Evolutionary conservation across 495 filamentous ascomycete species (phyloP).

Genomic region (Aspergillus campestris): DNA sequence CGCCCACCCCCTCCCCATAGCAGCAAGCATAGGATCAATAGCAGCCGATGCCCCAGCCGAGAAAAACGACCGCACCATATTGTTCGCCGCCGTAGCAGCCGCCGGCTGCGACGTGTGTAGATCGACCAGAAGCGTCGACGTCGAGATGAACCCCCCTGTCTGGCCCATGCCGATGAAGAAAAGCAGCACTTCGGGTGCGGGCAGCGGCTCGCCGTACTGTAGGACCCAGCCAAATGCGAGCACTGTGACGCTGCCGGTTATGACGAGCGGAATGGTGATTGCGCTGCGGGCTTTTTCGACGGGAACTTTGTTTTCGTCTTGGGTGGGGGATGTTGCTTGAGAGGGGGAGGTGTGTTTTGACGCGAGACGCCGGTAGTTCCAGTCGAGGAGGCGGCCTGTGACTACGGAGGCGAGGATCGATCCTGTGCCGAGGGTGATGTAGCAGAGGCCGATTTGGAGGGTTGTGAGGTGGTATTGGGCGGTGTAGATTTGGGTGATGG

Average conservation of each 20-base stretch:
- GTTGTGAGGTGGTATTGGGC: slow-evolving; percentile 16
- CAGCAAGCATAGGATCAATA: slow-evolving; percentile 51
- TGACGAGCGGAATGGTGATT: slow-evolving; percentile 9
- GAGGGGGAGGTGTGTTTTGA: background rate
- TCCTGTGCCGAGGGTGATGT: slow-evolving; percentile 31
- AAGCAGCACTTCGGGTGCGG: slow-evolving; percentile 42
- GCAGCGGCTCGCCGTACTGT: slow-evolving; percentile 31
- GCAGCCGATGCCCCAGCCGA: slow-evolving; percentile 50
- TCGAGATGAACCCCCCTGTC: slow-evolving; percentile 41
- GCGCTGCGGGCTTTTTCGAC: slow-evolving; percentile 12
- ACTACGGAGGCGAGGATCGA: slow-evolving; percentile 19
- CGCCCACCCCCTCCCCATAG: slow-evolving; percentile 45
- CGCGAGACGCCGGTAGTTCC: slow-evolving; percentile 34
- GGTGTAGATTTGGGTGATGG: slow-evolving; percentile 17
- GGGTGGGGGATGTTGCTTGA: background rate
- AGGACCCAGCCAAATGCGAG: slow-evolving; percentile 15
- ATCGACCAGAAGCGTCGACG: slow-evolving; percentile 45
- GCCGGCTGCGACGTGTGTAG: slow-evolving; percentile 46
- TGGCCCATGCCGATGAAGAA: slow-evolving; percentile 45
- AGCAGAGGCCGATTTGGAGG: slow-evolving; percentile 25
- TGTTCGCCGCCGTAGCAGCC: slow-evolving; percentile 57
- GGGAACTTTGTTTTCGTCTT: slow-evolving; percentile 3
- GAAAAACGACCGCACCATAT: slow-evolving; percentile 53
- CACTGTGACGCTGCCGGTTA: slow-evolving; percentile 7
- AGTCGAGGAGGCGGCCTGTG: slow-evolving; percentile 31